Percentiles rank a stretch among this genome's conserved stretches.
Evolutionary conservation across 2,329 filamentous ascomycete genomes (phyloP).

Genomic region (Stagonosporopsis tanaceti): DNA sequence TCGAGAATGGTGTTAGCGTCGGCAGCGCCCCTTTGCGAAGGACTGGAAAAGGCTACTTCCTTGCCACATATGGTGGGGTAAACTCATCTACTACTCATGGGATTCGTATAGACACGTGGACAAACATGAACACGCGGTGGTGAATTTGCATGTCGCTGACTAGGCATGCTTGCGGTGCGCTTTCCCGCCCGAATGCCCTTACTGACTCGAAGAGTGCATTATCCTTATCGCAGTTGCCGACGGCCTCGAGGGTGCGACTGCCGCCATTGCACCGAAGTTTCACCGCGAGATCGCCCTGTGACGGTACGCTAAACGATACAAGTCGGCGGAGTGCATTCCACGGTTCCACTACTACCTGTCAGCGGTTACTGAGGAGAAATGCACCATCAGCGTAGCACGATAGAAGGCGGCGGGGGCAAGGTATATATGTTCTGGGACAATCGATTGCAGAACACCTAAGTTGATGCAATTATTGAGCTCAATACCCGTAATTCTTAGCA

Average conservation of each 20-base stretch:
- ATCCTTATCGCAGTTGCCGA: conserved; percentile 4
- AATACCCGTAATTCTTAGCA: no score
- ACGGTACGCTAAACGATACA: not conserved
- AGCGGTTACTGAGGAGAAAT: not conserved
- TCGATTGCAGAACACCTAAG: not conserved
- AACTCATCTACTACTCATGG: not conserved
- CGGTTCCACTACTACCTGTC: not conserved
- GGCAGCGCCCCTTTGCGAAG: not conserved
- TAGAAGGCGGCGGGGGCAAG: not conserved
- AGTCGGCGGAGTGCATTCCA: not conserved
- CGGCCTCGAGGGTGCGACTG: not conserved
- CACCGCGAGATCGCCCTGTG: not conserved
- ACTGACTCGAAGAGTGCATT: not conserved
- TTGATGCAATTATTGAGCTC: not conserved
- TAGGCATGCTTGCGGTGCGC: not conserved
- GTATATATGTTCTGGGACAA: not conserved
- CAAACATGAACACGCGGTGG: not conserved
- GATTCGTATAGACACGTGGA: not conserved
- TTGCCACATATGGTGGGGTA: not conserved
- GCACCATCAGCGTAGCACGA: not conserved
- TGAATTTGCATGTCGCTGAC: not conserved
- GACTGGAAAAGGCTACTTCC: not conserved
- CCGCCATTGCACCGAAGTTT: conserved; percentile 6
- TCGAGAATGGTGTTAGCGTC: conserved; percentile 2
- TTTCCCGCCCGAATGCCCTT: not conserved